A percentile compares a stretch with the other conserved stretches of the same genome.
These are phyloP conservation scores for Allium fistulosum DNA, from an alignment of 106 monocot species.

Conservation along the genomic window DNA sequence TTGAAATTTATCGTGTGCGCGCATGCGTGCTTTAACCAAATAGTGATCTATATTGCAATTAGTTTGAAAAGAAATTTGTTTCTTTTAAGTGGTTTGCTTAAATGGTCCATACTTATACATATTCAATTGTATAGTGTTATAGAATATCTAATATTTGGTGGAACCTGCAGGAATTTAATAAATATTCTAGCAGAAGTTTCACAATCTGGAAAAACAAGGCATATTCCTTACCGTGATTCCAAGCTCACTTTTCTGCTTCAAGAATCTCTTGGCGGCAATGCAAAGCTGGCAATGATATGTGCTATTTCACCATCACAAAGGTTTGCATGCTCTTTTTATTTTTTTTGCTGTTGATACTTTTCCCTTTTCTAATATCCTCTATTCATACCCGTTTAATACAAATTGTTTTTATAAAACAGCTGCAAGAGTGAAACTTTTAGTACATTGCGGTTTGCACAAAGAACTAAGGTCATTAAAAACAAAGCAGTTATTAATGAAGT, in stretches of 20 bases:
- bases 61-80: too few species aligned
- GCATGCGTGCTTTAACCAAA: too few species aligned
- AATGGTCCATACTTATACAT: too few species aligned
- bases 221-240: conserved; percentile 96
- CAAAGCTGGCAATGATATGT: conserved; percentile 96
- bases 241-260: conserved; percentile 93
- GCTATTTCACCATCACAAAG: conserved; percentile 83
- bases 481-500: conserved; percentile 92
- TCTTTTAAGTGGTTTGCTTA: too few species aligned
- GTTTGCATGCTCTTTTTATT: conserved; percentile 2
- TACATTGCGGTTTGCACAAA: conserved; percentile 93
- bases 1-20: too few species aligned
- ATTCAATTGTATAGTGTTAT: too few species aligned
- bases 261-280: conserved; percentile 99
- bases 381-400: background rate
- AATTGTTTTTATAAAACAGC: conserved; percentile 28
- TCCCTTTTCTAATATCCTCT: background rate
- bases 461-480: conserved; percentile 92
- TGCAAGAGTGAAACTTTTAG: conserved; percentile 90
- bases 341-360: background rate
- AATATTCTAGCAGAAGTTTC: conserved; percentile 92
- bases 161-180: conserved; percentile 73
- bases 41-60: too few species aligned
- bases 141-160: background rate
- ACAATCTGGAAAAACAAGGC: conserved; percentile 88